A percentile compares a stretch with the other conserved stretches of the same genome.
Conservation (phyloP, 208 protist genomes). For the Leishmania lainsoni region DNA sequence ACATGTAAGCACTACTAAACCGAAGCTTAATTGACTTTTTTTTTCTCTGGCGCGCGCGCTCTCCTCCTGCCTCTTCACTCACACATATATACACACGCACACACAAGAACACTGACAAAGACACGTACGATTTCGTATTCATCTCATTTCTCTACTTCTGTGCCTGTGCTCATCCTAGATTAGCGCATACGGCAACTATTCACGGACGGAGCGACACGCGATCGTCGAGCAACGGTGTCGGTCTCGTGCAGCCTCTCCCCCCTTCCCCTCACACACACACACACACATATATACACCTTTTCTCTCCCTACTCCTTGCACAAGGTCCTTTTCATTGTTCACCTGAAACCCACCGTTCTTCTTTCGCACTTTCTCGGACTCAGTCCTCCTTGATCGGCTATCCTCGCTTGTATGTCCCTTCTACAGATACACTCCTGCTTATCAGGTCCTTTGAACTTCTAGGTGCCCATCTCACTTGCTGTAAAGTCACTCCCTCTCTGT, state of each 20-base stretch:
- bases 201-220: neutral
- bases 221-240: neutral
- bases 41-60: neutral
- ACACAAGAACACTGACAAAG: neutral
- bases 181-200: neutral
- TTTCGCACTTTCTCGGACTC: neutral
- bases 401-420: neutral
- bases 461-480: neutral
- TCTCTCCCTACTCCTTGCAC: neutral
- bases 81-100: neutral
- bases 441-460: neutral
- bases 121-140: neutral
- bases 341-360: neutral
- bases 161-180: too few species aligned
- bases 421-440: neutral
- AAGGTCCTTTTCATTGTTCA: neutral
- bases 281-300: too few species aligned
- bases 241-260: neutral
- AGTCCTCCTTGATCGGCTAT: neutral
- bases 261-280: neutral
- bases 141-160: neutral
- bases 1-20: slow-evolving; percentile 10
- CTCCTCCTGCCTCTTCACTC: neutral
- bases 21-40: neutral
- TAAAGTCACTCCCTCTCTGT: neutral